These are phyloP conservation scores for Pleurotus giganteus DNA, from an alignment of 768 basidiomycete species.

Conservation along the genomic window DNA sequence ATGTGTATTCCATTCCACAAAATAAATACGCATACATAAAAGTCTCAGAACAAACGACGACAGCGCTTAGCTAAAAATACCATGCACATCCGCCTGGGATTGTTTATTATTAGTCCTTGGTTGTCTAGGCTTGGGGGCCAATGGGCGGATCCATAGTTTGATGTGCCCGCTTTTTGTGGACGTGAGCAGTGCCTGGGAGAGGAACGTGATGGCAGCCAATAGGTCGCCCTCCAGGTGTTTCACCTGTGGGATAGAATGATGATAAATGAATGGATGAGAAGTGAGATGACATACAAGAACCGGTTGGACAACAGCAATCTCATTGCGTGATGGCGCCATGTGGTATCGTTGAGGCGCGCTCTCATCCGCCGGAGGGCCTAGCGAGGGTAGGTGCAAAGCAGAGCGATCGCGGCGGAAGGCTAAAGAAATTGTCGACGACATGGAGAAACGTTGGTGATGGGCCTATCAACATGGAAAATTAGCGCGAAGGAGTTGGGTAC, in stretches of 20 bases:
- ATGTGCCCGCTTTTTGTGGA: constrained; percentile 75
- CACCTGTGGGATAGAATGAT: constrained; percentile 41
- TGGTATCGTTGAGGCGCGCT: constrained; percentile 61
- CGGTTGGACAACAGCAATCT: constrained; percentile 87
- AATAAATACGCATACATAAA: constrained; percentile 6
- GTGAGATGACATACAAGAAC: constrained; percentile 61
- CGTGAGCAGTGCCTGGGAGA: constrained; percentile 77
- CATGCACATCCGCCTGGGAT: constrained; percentile 8
- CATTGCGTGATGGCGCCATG: constrained; percentile 86
- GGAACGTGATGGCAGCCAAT: constrained; percentile 69
- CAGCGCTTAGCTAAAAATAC: neutral
- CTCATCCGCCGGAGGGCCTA: constrained; percentile 28
- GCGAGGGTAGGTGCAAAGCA: constrained; percentile 50
- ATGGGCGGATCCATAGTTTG: constrained; percentile 82
- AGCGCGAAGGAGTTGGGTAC: neutral
- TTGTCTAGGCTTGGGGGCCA: constrained; percentile 43
- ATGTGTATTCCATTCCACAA: neutral
- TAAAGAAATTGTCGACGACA: constrained; percentile 78
- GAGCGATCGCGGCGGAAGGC: constrained; percentile 65
- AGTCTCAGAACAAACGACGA: neutral
- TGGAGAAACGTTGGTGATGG: constrained; percentile 72
- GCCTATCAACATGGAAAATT: constrained; percentile 32
- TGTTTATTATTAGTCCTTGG: constrained; percentile 22
- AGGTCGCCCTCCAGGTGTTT: constrained; percentile 83
- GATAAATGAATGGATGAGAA: neutral